Percentiles rank a stretch among this genome's conserved stretches.
Conservation (phyloP, 1,284 basidiomycete species). For the Clitocybe nebularis region DNA sequence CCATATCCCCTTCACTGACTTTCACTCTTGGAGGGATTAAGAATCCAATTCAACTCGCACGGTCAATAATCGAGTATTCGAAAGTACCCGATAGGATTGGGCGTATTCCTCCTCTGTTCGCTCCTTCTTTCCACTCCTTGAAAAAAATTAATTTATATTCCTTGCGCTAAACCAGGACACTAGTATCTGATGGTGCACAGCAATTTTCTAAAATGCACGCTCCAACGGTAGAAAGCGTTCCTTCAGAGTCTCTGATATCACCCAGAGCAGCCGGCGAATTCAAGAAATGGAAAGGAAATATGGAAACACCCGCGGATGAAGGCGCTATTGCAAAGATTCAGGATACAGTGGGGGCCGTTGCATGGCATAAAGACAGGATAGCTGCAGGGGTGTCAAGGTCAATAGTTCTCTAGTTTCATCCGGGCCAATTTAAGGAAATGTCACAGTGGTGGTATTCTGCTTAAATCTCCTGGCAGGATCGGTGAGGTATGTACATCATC, state of each 20-base stretch:
- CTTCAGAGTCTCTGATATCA: constrained; percentile 42
- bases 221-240: constrained; percentile 31
- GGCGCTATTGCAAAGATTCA: constrained; percentile 34
- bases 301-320: constrained; percentile 23
- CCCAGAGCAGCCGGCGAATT: constrained; percentile 50
- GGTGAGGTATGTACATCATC: constrained; percentile 51
- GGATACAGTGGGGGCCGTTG: constrained; percentile 75
- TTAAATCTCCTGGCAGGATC: constrained; percentile 66
- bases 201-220: constrained; percentile 36
- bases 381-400: constrained; percentile 77
- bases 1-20: not conserved
- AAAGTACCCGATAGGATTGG: constrained; percentile 48
- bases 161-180: constrained; percentile 21
- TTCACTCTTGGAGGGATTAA: constrained; percentile 40
- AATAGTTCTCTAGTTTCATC: constrained; percentile 2
- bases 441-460: constrained; percentile 64
- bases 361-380: constrained; percentile 41
- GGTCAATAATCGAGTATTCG: constrained; percentile 50
- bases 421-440: constrained; percentile 1
- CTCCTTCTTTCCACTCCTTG: constrained; percentile 5
- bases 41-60: constrained; percentile 62
- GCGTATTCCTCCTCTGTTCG: constrained; percentile 64
- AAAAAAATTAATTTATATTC: not conserved
- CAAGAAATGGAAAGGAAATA: constrained; percentile 52
- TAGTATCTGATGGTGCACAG: constrained; percentile 44